These are phyloP conservation scores for Dalbergia cochinchinensis DNA, from an alignment of 306 rosid genomes.

Conservation along the genomic window DNA sequence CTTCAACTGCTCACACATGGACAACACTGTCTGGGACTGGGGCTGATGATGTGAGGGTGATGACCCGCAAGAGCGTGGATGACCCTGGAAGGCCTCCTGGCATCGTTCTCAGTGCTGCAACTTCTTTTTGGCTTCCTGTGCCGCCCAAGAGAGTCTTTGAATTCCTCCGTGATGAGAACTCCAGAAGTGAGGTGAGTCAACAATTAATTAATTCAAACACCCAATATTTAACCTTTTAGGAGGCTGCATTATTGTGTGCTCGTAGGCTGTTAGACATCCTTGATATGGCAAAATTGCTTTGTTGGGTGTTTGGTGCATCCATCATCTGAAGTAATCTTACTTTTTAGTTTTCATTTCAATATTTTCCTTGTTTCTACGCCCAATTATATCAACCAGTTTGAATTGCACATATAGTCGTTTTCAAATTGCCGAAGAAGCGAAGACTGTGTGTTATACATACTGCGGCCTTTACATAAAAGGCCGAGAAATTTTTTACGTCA, in stretches of 20 bases:
- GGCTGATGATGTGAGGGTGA: conserved; percentile 92
- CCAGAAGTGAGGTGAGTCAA: conserved; percentile 79
- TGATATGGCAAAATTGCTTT: conserved; percentile 36
- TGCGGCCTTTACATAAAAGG: conserved; percentile 27
- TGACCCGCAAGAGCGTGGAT: conserved; percentile 97
- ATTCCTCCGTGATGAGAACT: conserved; percentile 92
- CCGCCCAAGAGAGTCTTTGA: conserved; percentile 88
- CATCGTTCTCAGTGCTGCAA: conserved; percentile 93
- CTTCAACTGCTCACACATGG: conserved; percentile 97
- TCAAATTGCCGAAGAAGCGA: conserved; percentile 30
- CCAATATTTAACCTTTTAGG: conserved; percentile 36
- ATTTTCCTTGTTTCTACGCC: conserved; percentile 33
- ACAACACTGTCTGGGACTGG: conserved; percentile 94
- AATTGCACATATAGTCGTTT: conserved; percentile 33
- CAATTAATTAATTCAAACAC: neutral
- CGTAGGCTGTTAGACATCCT: conserved; percentile 42
- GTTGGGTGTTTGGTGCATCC: neutral
- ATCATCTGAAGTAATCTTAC: conserved; percentile 35
- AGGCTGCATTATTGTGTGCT: conserved; percentile 45
- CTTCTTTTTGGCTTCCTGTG: conserved; percentile 98
- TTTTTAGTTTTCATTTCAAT: conserved; percentile 13
- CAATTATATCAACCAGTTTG: conserved; percentile 13
- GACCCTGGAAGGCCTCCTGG: conserved; percentile 99
- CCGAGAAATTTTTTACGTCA: conserved; percentile 24
- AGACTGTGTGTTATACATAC: conserved; percentile 1